A percentile compares a stretch with the other conserved stretches of the same genome.
Conservation (phyloP, 129 eudicot species). For the Flaveria brownii region DNA sequence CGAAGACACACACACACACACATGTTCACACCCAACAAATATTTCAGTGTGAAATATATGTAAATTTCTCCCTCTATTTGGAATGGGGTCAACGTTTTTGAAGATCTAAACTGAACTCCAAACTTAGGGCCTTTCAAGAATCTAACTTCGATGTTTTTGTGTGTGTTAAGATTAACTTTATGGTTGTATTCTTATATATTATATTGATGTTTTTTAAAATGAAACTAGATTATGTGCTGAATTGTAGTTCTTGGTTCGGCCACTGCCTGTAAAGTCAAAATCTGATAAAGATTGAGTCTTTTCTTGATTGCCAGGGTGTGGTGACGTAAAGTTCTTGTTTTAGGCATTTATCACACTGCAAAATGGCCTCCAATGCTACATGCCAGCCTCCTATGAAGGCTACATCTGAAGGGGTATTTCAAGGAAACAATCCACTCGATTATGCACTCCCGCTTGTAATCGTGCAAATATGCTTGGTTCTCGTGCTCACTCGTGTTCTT, state of each 20-base stretch:
- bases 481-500: conserved; percentile 66
- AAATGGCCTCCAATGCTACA: conserved; percentile 49
- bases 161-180: too few species aligned
- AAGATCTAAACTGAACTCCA: too few species aligned
- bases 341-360: conserved; percentile 4
- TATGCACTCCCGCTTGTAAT: conserved; percentile 74
- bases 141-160: too few species aligned
- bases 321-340: background rate
- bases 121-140: too few species aligned
- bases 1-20: background rate
- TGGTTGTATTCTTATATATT: too few species aligned
- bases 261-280: background rate
- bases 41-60: background rate
- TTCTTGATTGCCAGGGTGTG: too few species aligned
- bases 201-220: too few species aligned
- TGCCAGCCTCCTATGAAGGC: conserved; percentile 72
- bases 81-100: too few species aligned
- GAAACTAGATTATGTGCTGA: background rate
- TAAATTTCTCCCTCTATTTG: background rate
- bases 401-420: conserved; percentile 80
- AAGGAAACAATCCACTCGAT: conserved; percentile 73
- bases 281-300: too few species aligned
- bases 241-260: background rate
- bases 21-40: background rate
- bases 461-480: conserved; percentile 67